phyloP scores from a whole-genome alignment of 768 basidiomycete genomes.

The Russula foetens region DNA sequence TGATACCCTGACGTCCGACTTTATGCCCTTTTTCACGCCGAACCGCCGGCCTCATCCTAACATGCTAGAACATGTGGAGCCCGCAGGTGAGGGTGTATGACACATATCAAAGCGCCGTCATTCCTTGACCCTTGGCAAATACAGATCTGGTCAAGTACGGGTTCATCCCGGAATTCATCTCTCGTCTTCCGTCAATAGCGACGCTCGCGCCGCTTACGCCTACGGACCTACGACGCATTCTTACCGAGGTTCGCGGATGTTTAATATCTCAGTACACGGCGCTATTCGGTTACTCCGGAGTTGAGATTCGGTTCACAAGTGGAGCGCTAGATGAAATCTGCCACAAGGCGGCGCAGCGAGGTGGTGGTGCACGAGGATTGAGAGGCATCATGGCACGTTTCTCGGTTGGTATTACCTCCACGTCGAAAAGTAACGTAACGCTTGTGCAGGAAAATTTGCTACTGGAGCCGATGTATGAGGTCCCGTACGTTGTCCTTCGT shows the following conservation, averaged over 20 bases:
- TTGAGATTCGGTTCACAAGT: conserved; percentile 81
- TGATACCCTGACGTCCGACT: conserved; percentile 27
- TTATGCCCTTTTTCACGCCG: conserved; percentile 69
- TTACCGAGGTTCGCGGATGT: conserved; percentile 89
- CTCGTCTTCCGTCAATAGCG: conserved; percentile 87
- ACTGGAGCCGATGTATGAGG: conserved; percentile 89
- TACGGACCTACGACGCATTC: conserved; percentile 77
- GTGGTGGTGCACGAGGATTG: conserved; percentile 86
- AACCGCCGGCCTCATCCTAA: conserved; percentile 50
- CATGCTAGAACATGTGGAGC: conserved; percentile 63
- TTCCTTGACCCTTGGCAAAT: background rate
- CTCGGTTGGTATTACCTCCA: background rate
- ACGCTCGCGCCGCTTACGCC: conserved; percentile 73
- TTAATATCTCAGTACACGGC: conserved; percentile 85
- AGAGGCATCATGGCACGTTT: conserved; percentile 73
- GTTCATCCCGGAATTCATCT: conserved; percentile 95
- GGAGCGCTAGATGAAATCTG: conserved; percentile 78
- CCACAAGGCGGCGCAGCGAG: conserved; percentile 64
- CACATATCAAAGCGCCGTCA: background rate
- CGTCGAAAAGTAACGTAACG: background rate
- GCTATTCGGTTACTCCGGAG: conserved; percentile 74
- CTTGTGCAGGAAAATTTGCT: conserved; percentile 62
- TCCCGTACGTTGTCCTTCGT: conserved; percentile 51
- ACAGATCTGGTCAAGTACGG: conserved; percentile 82
- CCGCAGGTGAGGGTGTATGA: conserved; percentile 39